phyloP scores from a whole-genome alignment of 2,329 filamentous ascomycete species.

The Ophiocordyceps sinensis region DNA sequence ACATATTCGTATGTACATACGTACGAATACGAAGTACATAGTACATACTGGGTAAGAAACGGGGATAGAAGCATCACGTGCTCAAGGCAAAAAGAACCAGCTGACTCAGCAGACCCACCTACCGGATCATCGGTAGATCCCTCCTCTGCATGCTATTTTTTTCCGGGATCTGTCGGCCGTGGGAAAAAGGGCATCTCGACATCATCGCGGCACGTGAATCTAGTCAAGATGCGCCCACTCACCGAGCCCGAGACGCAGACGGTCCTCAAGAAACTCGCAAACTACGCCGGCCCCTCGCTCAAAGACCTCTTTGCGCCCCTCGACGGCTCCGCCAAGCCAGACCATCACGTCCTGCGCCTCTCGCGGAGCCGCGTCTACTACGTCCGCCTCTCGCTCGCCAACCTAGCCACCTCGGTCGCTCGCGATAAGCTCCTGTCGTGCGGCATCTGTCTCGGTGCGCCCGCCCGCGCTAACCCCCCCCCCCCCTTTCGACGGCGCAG shows the following conservation, averaged over 20 bases:
- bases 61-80: too few relatives aligned
- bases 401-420: constrained; percentile 74
- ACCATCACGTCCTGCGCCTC: constrained; percentile 76
- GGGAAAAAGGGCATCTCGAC: background rate
- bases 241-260: constrained; percentile 69
- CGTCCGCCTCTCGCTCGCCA: constrained; percentile 75
- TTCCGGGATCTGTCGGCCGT: background rate
- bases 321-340: constrained; percentile 50
- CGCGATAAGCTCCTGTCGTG: constrained; percentile 71
- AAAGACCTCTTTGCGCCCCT: constrained; percentile 70
- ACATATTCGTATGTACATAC: too few relatives aligned
- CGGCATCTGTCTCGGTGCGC: constrained; percentile 64
- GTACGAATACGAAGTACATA: too few relatives aligned
- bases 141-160: background rate
- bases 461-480: background rate
- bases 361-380: constrained; percentile 83
- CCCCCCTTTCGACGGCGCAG: too few relatives aligned
- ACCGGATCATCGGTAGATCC: too few relatives aligned
- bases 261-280: constrained; percentile 83
- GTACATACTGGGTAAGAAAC: too few relatives aligned
- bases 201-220: background rate
- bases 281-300: constrained; percentile 78
- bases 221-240: constrained; percentile 65
- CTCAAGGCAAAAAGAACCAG: too few relatives aligned
- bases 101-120: too few relatives aligned